Evolutionary conservation across 2,329 filamentous ascomycete genomes (phyloP).

Genomic region (Microcyclospora pomicola): DNA sequence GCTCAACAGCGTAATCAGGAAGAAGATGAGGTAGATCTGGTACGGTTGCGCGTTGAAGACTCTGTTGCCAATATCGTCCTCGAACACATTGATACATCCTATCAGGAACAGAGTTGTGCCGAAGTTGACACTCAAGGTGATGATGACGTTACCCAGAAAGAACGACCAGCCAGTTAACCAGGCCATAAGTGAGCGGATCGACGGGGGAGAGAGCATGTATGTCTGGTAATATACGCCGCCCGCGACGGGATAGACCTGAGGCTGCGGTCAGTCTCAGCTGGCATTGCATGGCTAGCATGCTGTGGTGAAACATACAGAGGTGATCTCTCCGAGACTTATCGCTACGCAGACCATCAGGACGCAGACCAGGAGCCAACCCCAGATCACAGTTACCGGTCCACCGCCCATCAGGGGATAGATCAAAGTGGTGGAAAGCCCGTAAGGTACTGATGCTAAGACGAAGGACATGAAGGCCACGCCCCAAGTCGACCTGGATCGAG

Average conservation of each 20-base stretch:
- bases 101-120: conserved; percentile 46
- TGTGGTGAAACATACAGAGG: conserved; percentile 44
- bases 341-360: conserved; percentile 58
- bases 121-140: conserved; percentile 71
- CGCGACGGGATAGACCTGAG: conserved; percentile 32
- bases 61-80: conserved; percentile 31
- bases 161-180: conserved; percentile 68
- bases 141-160: conserved; percentile 67
- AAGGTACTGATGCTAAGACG: conserved; percentile 60
- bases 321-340: conserved; percentile 58
- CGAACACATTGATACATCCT: conserved; percentile 43
- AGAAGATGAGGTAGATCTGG: conserved; percentile 36
- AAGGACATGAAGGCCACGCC: conserved; percentile 66
- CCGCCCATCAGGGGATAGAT: conserved; percentile 53
- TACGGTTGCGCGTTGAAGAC: conserved; percentile 32
- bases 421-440: conserved; percentile 57
- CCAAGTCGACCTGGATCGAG: conserved; percentile 50
- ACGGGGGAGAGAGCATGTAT: conserved; percentile 54
- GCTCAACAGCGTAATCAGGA: conserved; percentile 35
- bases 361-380: conserved; percentile 59
- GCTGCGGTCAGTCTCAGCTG: too few species aligned
- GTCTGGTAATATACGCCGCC: conserved; percentile 70
- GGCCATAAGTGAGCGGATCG: conserved; percentile 48
- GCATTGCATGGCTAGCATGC: background rate
- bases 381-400: conserved; percentile 56